Percentiles rank a stretch among this genome's conserved stretches.
Conservation (phyloP, 495 filamentous ascomycete species). For the Rhypophila decipiens region DNA sequence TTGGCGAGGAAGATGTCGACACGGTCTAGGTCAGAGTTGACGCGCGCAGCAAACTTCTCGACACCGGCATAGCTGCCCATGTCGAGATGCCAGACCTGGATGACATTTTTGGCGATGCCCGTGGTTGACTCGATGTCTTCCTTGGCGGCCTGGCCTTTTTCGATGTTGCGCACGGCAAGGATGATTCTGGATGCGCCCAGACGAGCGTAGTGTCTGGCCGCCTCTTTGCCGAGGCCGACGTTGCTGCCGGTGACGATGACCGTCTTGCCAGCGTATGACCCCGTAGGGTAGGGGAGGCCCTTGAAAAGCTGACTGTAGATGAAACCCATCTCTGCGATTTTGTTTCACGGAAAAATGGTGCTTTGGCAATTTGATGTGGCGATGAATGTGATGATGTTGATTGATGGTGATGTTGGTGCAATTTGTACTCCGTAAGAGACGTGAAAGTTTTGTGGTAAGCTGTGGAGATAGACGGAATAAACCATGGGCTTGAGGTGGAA, state of each 20-base stretch:
- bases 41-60: conserved; percentile 16
- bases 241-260: conserved; percentile 51
- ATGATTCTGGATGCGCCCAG: conserved; percentile 40
- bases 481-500: too few species aligned
- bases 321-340: too few species aligned
- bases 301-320: conserved; percentile 6
- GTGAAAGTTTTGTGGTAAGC: too few species aligned
- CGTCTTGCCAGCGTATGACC: conserved; percentile 23
- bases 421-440: too few species aligned
- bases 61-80: conserved; percentile 27
- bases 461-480: too few species aligned
- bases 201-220: conserved; percentile 35
- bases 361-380: too few species aligned
- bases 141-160: conserved; percentile 39
- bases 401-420: too few species aligned
- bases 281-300: conserved; percentile 3
- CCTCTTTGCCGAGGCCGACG: conserved; percentile 48
- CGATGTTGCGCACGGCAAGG: conserved; percentile 38
- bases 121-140: conserved; percentile 31
- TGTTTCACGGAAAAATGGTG: too few species aligned
- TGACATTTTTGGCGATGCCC: conserved; percentile 34
- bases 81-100: conserved; percentile 49
- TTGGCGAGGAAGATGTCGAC: conserved; percentile 43
- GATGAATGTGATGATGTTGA: too few species aligned
- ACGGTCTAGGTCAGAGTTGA: conserved; percentile 21